Evolutionary conservation across 371 early-diverging fungal species (phyloP).

Genomic region (Dinochytrium kinnereticum): DNA sequence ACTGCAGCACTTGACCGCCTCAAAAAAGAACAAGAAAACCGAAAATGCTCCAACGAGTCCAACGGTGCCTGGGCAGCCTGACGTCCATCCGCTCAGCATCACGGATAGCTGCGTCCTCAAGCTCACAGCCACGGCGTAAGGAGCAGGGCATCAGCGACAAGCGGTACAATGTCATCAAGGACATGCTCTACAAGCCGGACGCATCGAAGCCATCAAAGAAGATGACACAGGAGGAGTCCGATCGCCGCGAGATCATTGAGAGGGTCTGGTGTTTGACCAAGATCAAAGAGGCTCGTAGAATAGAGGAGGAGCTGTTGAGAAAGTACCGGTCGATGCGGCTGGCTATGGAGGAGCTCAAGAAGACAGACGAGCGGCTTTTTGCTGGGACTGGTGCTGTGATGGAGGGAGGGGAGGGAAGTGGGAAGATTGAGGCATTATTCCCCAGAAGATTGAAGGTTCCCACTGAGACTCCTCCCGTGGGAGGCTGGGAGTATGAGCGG

Average conservation of each 20-base stretch:
- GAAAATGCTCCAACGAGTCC: too few relatives aligned
- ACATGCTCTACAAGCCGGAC: slow-evolving; percentile 39
- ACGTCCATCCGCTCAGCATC: neutral
- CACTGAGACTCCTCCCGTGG: slow-evolving; percentile 45
- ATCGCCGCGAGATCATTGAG: slow-evolving; percentile 7
- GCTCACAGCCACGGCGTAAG: neutral
- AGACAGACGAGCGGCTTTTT: slow-evolving; percentile 42
- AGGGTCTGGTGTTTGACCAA: slow-evolving; percentile 39
- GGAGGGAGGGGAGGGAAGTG: neutral
- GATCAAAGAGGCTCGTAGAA: slow-evolving; percentile 37
- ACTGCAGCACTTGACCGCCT: too few relatives aligned
- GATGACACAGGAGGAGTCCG: neutral
- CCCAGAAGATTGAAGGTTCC: slow-evolving; percentile 46
- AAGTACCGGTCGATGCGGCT: slow-evolving; percentile 46
- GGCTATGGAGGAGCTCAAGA: slow-evolving; percentile 51
- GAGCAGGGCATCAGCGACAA: slow-evolving; percentile 30
- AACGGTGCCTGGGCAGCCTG: too few relatives aligned
- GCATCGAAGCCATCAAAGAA: neutral
- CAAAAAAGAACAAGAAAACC: too few relatives aligned
- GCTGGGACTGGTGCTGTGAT: slow-evolving; percentile 33
- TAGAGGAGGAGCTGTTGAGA: slow-evolving; percentile 29
- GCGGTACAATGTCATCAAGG: slow-evolving; percentile 37
- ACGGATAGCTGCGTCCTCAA: neutral
- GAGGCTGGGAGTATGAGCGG: neutral
- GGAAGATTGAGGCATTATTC: slow-evolving; percentile 24